phyloP scores from a whole-genome alignment of 805 yeast species.

The Metschnikowia picachoensis region DNA sequence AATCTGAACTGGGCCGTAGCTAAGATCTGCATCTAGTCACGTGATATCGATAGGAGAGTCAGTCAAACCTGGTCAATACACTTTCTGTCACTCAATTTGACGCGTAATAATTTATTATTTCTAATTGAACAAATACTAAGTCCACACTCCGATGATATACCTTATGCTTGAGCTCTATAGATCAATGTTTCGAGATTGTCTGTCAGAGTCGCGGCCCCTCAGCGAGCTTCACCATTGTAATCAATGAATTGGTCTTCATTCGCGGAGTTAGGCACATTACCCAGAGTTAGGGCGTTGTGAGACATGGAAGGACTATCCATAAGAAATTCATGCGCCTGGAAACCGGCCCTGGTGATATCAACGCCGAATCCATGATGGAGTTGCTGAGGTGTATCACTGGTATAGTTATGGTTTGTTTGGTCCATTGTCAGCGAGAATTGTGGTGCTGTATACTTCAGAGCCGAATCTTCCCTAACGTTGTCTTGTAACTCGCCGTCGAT shows the following conservation, averaged over 20 bases:
- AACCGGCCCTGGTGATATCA: slow-evolving; percentile 5
- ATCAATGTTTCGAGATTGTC: not conserved
- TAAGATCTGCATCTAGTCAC: no score
- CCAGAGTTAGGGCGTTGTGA: slow-evolving; percentile 13
- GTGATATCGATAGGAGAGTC: no score
- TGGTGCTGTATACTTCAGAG: slow-evolving; percentile 2
- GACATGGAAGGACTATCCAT: slow-evolving; percentile 13
- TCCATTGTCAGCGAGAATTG: slow-evolving; percentile 1
- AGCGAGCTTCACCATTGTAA: slow-evolving; percentile 19
- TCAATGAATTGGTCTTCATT: slow-evolving; percentile 26
- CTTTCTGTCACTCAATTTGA: no score
- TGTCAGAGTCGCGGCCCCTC: no score
- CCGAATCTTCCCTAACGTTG: not conserved
- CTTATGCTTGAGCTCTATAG: not conserved
- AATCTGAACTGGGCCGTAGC: no score
- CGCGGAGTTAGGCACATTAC: slow-evolving; percentile 9
- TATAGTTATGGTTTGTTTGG: slow-evolving; percentile 2
- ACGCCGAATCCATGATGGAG: slow-evolving; percentile 12
- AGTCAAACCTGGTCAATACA: no score
- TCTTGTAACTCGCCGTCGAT: not conserved
- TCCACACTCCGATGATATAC: no score
- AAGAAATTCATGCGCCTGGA: slow-evolving; percentile 12
- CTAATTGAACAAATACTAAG: not conserved
- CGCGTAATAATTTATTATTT: no score
- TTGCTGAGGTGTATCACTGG: slow-evolving; percentile 4